Evolutionary conservation across 2,329 filamentous ascomycete species (phyloP).

Genomic region (Xylariaceae sp.): DNA sequence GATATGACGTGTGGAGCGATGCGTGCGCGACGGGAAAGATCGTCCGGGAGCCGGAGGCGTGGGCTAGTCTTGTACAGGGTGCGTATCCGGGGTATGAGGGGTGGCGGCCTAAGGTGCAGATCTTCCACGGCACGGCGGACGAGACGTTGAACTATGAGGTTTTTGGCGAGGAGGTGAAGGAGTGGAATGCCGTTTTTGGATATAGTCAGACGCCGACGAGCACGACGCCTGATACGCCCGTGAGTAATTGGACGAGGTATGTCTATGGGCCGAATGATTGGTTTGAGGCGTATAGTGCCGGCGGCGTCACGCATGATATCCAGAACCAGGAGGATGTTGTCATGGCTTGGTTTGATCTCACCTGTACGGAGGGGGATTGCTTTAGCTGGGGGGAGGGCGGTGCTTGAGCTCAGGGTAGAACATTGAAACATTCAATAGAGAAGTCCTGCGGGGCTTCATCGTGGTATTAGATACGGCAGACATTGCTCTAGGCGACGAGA

Average conservation of each 20-base stretch:
- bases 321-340: constrained; percentile 35
- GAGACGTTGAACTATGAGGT: constrained; percentile 47
- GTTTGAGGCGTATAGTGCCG: constrained; percentile 39
- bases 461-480: neutral
- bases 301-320: constrained; percentile 37
- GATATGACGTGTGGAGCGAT: constrained; percentile 45
- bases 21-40: constrained; percentile 47
- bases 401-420: neutral
- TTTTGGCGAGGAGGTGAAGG: constrained; percentile 49
- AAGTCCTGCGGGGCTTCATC: neutral
- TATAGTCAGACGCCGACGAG: constrained; percentile 29
- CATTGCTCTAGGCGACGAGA: neutral
- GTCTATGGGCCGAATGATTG: constrained; percentile 34
- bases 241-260: constrained; percentile 35
- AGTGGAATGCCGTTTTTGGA: constrained; percentile 44
- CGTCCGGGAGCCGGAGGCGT: constrained; percentile 20
- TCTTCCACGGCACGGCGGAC: constrained; percentile 52
- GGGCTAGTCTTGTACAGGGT: constrained; percentile 30
- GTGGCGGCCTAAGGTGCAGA: constrained; percentile 49
- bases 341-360: constrained; percentile 36
- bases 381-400: constrained; percentile 36
- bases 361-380: constrained; percentile 31
- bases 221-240: constrained; percentile 31
- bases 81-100: constrained; percentile 49
- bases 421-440: neutral